A percentile compares a stretch with the other conserved stretches of the same genome.
These are phyloP conservation scores for Poa annua DNA, from an alignment of 176 grass and related monocot genomes.

Conservation along the genomic window DNA sequence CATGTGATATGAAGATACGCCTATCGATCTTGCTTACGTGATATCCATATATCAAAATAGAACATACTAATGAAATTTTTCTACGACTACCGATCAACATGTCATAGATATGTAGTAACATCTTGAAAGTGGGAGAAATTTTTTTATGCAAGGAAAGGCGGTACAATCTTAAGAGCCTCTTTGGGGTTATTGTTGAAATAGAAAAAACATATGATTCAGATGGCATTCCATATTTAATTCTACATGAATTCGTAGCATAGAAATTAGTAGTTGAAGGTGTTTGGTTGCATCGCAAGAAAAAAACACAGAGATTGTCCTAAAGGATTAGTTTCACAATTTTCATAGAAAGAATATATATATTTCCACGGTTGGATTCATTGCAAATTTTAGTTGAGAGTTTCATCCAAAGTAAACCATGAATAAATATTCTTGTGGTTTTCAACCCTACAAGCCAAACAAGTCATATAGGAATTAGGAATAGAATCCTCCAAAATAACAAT, in stretches of 20 bases:
- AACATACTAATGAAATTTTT: not conserved
- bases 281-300: not conserved
- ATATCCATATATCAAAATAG: not conserved
- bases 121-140: not conserved
- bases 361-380: too few relatives aligned
- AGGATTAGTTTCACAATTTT: not conserved
- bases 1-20: conserved; percentile 10
- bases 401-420: not conserved
- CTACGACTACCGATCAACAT: not conserved
- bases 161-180: not conserved
- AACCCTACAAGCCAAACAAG: not conserved
- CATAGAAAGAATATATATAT: not conserved
- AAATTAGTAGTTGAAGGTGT: not conserved
- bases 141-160: conserved; percentile 11
- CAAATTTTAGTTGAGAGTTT: not conserved
- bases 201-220: not conserved
- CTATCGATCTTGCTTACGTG: not conserved
- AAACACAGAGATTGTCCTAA: not conserved
- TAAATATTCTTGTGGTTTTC: not conserved
- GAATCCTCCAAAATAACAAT: not conserved
- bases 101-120: not conserved
- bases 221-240: not conserved
- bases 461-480: not conserved
- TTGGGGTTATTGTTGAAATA: not conserved
- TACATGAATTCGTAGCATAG: not conserved